Percentiles rank a stretch among this genome's conserved stretches.
phyloP scores from a whole-genome alignment of 2,329 filamentous ascomycete genomes.

The Colletotrichum truncatum region DNA sequence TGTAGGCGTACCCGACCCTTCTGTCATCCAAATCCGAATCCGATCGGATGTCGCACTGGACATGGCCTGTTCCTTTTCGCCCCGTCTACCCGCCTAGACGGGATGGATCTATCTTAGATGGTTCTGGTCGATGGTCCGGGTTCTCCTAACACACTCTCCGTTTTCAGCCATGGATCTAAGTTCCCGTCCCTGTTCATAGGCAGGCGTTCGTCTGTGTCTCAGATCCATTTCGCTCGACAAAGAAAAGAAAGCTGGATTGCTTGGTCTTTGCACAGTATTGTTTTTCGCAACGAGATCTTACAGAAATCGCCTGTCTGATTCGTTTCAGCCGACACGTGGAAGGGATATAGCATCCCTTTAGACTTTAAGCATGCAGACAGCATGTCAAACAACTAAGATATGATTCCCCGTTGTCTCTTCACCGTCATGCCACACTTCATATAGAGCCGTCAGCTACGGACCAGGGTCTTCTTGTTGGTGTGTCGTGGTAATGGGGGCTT shows the following conservation, averaged over 20 bases:
- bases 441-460: constrained; percentile 2
- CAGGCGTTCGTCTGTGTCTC: background rate
- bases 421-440: constrained; percentile 19
- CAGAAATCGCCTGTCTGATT: constrained; percentile 13
- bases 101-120: background rate
- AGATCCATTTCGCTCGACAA: too few relatives aligned
- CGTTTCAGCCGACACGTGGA: constrained; percentile 21
- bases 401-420: constrained; percentile 5
- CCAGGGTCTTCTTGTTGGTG: constrained; percentile 3
- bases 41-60: constrained; percentile 21
- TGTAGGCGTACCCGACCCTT: constrained; percentile 20
- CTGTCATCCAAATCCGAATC: background rate
- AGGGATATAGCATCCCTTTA: background rate
- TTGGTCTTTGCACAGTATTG: too few relatives aligned
- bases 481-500: too few relatives aligned
- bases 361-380: constrained; percentile 18
- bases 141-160: background rate
- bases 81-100: background rate
- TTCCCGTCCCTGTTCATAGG: background rate
- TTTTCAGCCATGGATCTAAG: background rate
- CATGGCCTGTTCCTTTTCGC: background rate
- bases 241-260: too few relatives aligned
- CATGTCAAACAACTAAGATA: background rate
- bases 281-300: too few relatives aligned
- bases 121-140: background rate